phyloP scores from a whole-genome alignment of 352 stramenopile species.

The Thraustotheca clavata region DNA sequence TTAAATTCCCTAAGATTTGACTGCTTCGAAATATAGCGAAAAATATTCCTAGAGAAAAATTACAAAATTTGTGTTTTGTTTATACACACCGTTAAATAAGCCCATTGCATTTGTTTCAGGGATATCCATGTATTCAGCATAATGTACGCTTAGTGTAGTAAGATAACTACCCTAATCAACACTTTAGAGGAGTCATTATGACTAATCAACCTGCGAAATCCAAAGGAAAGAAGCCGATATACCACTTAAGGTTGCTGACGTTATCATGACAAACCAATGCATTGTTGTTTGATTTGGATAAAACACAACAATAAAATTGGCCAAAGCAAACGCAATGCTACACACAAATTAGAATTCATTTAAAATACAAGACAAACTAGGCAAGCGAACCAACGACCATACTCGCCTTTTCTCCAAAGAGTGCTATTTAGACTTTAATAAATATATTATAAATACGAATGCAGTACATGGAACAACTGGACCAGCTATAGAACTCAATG shows the following conservation, averaged over 20 bases:
- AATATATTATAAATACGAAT: neutral
- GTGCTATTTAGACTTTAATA: neutral
- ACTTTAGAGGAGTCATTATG: neutral
- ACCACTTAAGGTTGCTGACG: neutral
- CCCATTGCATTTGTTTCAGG: neutral
- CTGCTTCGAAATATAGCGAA: neutral
- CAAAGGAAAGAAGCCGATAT: constrained; percentile 4
- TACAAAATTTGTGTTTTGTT: too few species aligned
- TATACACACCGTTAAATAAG: constrained; percentile 8
- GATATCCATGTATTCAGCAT: constrained; percentile 3
- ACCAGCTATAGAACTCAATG: neutral
- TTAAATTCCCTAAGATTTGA: constrained; percentile 2
- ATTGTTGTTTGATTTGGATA: neutral
- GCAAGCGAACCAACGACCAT: constrained; percentile 7
- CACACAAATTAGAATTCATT: neutral
- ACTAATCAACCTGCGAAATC: neutral
- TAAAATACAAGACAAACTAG: constrained; percentile 1
- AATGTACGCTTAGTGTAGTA: constrained; percentile 2
- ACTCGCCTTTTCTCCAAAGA: constrained; percentile 16
- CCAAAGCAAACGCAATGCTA: neutral
- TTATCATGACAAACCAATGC: constrained; percentile 8
- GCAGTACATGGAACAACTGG: constrained; percentile 5
- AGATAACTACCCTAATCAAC: constrained; percentile 6
- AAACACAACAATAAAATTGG: constrained; percentile 5
- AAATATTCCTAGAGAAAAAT: too few species aligned